Evolutionary conservation across 1,284 basidiomycete species (phyloP).

Genomic region (Flammula alnicola): DNA sequence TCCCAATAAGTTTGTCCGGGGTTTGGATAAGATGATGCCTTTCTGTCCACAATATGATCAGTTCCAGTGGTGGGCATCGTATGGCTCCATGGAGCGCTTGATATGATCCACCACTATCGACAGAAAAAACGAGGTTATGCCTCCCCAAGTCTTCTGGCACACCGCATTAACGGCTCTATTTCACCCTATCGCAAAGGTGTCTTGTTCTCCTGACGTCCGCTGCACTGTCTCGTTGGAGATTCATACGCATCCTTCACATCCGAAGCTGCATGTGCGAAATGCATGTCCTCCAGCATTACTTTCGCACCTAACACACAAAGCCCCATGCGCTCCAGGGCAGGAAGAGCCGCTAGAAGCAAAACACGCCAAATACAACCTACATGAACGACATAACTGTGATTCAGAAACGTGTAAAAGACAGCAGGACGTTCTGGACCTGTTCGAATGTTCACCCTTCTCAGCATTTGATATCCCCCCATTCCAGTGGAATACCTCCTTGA

Average conservation of each 20-base stretch:
- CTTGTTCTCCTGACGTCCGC: slow-evolving; percentile 5
- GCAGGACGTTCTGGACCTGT: too few relatives aligned
- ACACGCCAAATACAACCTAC: slow-evolving; percentile 11
- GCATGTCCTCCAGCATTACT: slow-evolving; percentile 3
- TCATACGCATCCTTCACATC: background rate
- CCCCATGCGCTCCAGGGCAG: slow-evolving; percentile 16
- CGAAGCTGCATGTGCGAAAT: slow-evolving; percentile 2
- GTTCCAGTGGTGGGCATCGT: too few relatives aligned
- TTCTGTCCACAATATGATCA: background rate
- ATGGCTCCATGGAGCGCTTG: too few relatives aligned
- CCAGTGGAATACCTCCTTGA: too few relatives aligned
- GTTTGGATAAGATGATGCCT: too few relatives aligned
- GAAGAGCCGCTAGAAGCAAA: slow-evolving; percentile 5
- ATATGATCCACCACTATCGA: slow-evolving; percentile 3
- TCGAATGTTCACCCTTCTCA: too few relatives aligned
- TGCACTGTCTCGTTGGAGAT: slow-evolving; percentile 9
- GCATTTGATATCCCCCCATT: background rate
- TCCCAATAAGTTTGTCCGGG: too few relatives aligned
- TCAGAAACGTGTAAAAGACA: slow-evolving; percentile 1
- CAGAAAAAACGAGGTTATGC: background rate
- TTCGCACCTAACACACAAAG: background rate
- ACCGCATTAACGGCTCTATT: slow-evolving; percentile 8
- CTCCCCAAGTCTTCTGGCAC: background rate
- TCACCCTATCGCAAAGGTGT: background rate
- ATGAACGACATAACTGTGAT: slow-evolving; percentile 17